Conservation (phyloP, 1,139 yeast species). For the Kodamaea sp. region DNA sequence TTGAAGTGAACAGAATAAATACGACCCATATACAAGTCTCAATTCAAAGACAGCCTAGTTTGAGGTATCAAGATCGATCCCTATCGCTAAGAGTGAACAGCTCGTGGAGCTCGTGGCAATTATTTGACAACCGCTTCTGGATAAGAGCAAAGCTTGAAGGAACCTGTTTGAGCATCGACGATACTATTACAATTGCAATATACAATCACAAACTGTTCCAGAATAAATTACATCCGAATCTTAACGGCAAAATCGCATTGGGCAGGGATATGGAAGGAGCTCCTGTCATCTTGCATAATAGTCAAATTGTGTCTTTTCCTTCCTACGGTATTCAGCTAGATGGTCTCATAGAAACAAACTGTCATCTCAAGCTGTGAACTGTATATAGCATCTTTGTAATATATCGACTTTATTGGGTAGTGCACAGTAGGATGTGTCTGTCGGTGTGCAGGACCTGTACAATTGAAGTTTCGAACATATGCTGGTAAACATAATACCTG, state of each 20-base stretch:
- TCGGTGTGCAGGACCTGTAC: too few relatives aligned
- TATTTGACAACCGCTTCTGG: constrained; percentile 42
- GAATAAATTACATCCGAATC: neutral
- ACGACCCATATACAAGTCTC: neutral
- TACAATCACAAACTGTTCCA: constrained; percentile 15
- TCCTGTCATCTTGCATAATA: constrained; percentile 8
- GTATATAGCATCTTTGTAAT: too few relatives aligned
- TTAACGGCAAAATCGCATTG: neutral
- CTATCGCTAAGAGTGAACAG: neutral
- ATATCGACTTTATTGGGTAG: too few relatives aligned
- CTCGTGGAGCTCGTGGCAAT: constrained; percentile 8
- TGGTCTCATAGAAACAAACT: neutral
- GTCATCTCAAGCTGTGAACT: constrained; percentile 1
- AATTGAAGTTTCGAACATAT: too few relatives aligned
- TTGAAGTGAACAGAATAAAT: neutral
- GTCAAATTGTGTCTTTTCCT: constrained; percentile 13
- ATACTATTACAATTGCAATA: neutral
- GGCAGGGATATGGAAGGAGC: constrained; percentile 8
- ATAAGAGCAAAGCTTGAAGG: constrained; percentile 19
- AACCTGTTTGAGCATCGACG: neutral
- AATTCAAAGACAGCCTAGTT: constrained; percentile 6
- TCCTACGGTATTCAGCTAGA: neutral
- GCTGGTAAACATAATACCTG: too few relatives aligned
- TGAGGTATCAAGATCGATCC: constrained; percentile 1
- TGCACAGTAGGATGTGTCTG: too few relatives aligned